Base-by-base conservation (phyloP, 2,329 filamentous ascomycete genomes). In the Hypoxylon sp. region DNA sequence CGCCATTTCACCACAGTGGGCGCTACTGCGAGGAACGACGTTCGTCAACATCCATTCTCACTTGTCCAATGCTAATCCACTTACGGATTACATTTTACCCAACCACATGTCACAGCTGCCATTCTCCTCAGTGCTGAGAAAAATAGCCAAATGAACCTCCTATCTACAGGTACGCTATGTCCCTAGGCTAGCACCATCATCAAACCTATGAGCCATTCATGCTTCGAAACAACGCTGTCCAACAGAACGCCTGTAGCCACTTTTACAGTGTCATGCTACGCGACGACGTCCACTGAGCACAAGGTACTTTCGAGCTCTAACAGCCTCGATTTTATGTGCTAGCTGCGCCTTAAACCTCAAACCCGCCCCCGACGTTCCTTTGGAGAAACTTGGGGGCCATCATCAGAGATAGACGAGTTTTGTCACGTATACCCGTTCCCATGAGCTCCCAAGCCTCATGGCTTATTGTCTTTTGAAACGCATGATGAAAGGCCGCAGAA, bases 21-120 rank as follows among this genome's bases (percentile, higher is more conserved):
- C 76, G 75, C 76, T 78, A 75, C 74, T 74, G 72, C 70, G 75
- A 77, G 74, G 71, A 74, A 75, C 75, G 68, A 76, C 73, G 68
- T 71, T 70, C 74, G 69, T 72, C 65, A 71, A 70, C 69, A 70
- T 70, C 64, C 61, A 72, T 70, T 71, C 71, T 69, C 63, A 70
- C 71, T 72, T 66, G 70, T 66, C 72, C 67, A 63, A 58, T 70
- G 60, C 62, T 58, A 70, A 69, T 66, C 66, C 66, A 53, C 63
- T 63, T 67, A 12, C 55, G 46, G 43, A 62, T 61, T 56, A 41
- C 61, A 30, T 52, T 64, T 72, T 72, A 68, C 70, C 75, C 75
- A 77, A 77, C 75, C 75, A 77, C 64, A 63, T 58, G n/a, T 55
- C 67, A 62, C 59, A 47, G 65, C 63, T 67, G 63, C 69, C 67